phyloP scores from a whole-genome alignment of 2,329 filamentous ascomycete genomes.

The Fusarium decemcellulare region DNA sequence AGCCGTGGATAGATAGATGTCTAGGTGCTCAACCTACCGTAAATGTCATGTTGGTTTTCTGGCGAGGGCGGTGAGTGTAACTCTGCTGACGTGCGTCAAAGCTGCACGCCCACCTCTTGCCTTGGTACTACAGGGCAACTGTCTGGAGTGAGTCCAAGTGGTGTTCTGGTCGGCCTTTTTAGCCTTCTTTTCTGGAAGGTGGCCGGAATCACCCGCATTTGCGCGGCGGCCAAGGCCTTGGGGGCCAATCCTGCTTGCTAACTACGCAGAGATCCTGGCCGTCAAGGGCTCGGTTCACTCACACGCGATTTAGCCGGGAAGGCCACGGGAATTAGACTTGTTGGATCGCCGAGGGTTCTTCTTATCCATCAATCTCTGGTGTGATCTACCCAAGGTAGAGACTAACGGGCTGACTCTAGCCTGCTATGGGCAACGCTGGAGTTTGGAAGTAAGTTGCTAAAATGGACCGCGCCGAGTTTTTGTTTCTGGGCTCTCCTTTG shows the following conservation, averaged over 20 bases:
- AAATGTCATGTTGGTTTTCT: slow-evolving; percentile 26
- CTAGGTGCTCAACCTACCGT: slow-evolving; percentile 11
- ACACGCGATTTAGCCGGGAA: slow-evolving; percentile 1
- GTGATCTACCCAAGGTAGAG: too few relatives aligned
- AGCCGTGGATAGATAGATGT: slow-evolving; percentile 1
- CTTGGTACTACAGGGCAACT: slow-evolving; percentile 3
- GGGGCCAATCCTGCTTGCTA: slow-evolving; percentile 10
- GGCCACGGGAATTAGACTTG: not conserved
- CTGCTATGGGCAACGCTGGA: too few relatives aligned
- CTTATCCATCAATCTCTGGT: too few relatives aligned
- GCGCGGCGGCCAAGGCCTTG: slow-evolving; percentile 16
- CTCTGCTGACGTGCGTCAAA: slow-evolving; percentile 37
- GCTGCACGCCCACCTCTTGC: slow-evolving; percentile 22
- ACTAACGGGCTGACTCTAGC: too few relatives aligned
- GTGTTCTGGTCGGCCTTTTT: slow-evolving; percentile 1
- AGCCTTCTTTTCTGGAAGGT: slow-evolving; percentile 19
- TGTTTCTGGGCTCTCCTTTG: too few relatives aligned
- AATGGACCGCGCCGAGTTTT: too few relatives aligned
- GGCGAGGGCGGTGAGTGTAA: slow-evolving; percentile 36
- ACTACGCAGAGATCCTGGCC: slow-evolving; percentile 22
- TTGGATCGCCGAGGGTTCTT: not conserved
- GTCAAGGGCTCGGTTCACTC: slow-evolving; percentile 1
- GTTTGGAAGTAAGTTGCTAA: too few relatives aligned
- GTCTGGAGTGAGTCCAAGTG: slow-evolving; percentile 25
- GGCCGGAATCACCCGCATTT: slow-evolving; percentile 24